Evolutionary conservation across 2,329 filamentous ascomycete species (phyloP), one percentile per base, ranked within the genome.

Genomic region (Ophiostoma tasmaniense): DNA sequence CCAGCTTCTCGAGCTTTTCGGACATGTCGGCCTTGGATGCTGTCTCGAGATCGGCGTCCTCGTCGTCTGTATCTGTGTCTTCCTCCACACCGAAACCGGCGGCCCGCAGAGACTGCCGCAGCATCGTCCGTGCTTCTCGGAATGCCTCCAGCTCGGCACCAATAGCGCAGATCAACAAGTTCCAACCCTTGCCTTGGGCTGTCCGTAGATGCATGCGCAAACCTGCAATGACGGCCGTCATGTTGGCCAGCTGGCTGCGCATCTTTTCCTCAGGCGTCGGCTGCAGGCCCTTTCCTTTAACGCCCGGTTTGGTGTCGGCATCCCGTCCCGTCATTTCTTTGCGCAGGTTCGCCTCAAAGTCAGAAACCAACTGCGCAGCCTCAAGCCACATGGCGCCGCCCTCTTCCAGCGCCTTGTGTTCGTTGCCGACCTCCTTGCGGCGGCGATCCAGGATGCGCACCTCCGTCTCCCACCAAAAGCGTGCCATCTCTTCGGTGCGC

Each of bases 81-180:
- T 73, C 65, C 5, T 66, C 74, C 50, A 76, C 71, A 6, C 74
- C 74, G 39, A 76, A 73, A 0, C 79, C 77, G 0, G 76, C 74
- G 1, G 72, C 73, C 3, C 73, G 75, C 20, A 79, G 68, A 3
- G 76, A 75, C 6, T 76, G 74, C 0, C 72, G 73, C 1, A 78
- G 72, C 71, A 78, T 74, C 22, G 55, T 28, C 35, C 75, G 73
- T 0, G 77, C 79, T 52, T 79, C 76, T 20, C 71, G 73, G 28
- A 79, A 78, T 0, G 76, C 76, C 61, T 76, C 75, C 4, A 79
- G 73, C 69, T 78, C 91, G 0, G 91, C 90, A 0, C 90, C 89
- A 42, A 94, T 87, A 13, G 90, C 90, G 67, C 87, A 90, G 4
- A 93, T 87, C 22, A 94, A 81, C 20, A 93, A 79, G 69, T 89